phyloP scores from a whole-genome alignment of 805 yeast genomes.

The Pichia ethanolica region DNA sequence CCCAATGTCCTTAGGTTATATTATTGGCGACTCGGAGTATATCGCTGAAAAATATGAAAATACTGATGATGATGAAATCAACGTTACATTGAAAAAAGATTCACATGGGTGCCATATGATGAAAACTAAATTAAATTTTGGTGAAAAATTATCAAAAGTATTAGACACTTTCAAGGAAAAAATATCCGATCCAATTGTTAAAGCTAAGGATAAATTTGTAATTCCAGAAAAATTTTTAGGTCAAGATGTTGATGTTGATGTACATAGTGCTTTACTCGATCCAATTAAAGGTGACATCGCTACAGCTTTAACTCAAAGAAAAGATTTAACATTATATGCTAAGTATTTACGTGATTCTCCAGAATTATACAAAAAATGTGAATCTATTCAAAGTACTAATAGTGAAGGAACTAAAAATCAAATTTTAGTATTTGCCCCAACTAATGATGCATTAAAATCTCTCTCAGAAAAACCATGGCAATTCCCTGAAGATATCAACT shows the following conservation, averaged over 20 bases:
- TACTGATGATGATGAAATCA: not conserved
- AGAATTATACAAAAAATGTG: slow-evolving; percentile 39
- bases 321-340: slow-evolving; percentile 53
- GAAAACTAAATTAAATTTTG: slow-evolving; percentile 1
- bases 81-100: slow-evolving; percentile 2
- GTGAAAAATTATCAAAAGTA: slow-evolving; percentile 1
- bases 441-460: slow-evolving; percentile 49
- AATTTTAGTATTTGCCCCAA: slow-evolving; percentile 63
- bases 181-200: slow-evolving; percentile 2
- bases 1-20: slow-evolving; percentile 3
- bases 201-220: slow-evolving; percentile 6
- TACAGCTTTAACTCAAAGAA: slow-evolving; percentile 32
- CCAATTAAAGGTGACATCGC: slow-evolving; percentile 25
- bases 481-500: slow-evolving; percentile 48
- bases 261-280: slow-evolving; percentile 20
- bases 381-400: slow-evolving; percentile 25
- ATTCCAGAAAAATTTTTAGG: slow-evolving; percentile 10
- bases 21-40: slow-evolving; percentile 4
- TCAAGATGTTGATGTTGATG: slow-evolving; percentile 1
- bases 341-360: slow-evolving; percentile 62
- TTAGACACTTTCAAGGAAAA: slow-evolving; percentile 5
- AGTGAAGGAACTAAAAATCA: slow-evolving; percentile 11
- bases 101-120: slow-evolving; percentile 1
- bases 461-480: slow-evolving; percentile 70
- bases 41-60: not conserved